Percentiles rank a stretch among this genome's conserved stretches.
Evolutionary conservation across 768 basidiomycete genomes (phyloP).

Genomic region (Lentinula guzmanii): DNA sequence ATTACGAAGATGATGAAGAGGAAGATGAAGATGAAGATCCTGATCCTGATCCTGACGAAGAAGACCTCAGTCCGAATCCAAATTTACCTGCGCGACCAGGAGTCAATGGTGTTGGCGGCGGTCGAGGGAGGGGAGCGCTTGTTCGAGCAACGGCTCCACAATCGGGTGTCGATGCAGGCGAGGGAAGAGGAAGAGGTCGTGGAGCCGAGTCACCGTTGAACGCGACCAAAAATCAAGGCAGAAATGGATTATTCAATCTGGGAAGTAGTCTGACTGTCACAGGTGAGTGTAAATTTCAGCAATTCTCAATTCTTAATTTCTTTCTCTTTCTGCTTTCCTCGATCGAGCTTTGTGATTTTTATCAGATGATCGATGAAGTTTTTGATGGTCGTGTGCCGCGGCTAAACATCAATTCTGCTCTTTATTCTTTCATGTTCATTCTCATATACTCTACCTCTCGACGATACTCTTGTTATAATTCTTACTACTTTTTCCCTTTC

Average conservation of each 20-base stretch:
- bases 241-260: constrained; percentile 74
- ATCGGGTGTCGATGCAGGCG: neutral
- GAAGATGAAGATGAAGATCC: constrained; percentile 45
- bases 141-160: neutral
- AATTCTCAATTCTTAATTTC: neutral
- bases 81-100: neutral
- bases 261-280: constrained; percentile 80
- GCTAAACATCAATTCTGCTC: constrained; percentile 2
- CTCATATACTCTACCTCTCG: neutral
- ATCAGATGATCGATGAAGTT: constrained; percentile 11
- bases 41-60: neutral
- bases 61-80: neutral
- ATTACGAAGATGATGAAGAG: constrained; percentile 55
- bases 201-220: neutral
- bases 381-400: constrained; percentile 10
- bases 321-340: neutral
- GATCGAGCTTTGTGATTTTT: constrained; percentile 11
- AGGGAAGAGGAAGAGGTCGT: neutral
- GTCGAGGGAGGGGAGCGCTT: neutral
- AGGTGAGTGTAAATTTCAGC: constrained; percentile 37
- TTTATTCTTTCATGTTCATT: constrained; percentile 1
- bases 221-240: constrained; percentile 22
- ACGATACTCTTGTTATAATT: neutral
- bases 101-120: neutral
- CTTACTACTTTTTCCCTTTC: constrained; percentile 9